These are phyloP conservation scores for Tetrahymena malaccensis DNA, from an alignment of 73 alveolate species.

Conservation along the genomic window DNA sequence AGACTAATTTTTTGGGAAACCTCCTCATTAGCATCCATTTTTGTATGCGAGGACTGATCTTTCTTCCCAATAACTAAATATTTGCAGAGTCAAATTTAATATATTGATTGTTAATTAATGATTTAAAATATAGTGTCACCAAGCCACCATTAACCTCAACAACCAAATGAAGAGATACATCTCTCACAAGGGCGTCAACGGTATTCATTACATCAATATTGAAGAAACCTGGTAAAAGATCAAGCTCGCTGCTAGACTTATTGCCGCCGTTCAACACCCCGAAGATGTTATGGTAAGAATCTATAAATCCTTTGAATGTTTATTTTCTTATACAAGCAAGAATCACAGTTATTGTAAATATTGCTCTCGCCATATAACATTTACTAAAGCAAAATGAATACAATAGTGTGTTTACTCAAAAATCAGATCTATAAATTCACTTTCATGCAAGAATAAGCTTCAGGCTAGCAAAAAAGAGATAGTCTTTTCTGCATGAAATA, in stretches of 20 bases:
- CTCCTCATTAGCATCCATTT: slow-evolving; percentile 1
- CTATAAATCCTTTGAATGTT: neutral
- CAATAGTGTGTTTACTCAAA: neutral
- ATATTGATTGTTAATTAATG: neutral
- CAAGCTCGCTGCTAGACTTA: slow-evolving; percentile 85
- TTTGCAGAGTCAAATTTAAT: neutral
- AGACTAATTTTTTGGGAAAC: neutral
- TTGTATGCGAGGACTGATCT: neutral
- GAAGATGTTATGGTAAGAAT: slow-evolving; percentile 61
- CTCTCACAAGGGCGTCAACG: slow-evolving; percentile 60
- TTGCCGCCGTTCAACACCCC: slow-evolving; percentile 79
- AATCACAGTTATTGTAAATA: neutral
- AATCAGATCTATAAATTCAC: neutral
- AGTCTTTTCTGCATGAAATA: neutral
- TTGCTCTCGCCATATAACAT: neutral
- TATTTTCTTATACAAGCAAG: neutral
- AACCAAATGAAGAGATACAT: slow-evolving; percentile 64
- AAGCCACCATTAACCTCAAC: slow-evolving; percentile 69
- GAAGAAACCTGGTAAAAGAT: slow-evolving; percentile 83
- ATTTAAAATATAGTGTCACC: slow-evolving; percentile 28
- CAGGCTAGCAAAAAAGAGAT: neutral
- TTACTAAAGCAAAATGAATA: neutral
- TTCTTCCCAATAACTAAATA: neutral
- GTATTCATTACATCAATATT: slow-evolving; percentile 56
- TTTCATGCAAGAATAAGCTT: neutral